Evolutionary conservation across 2,329 filamentous ascomycete genomes (phyloP), one percentile per base, ranked within the genome.

Genomic region (Neofusicoccum sp.): DNA sequence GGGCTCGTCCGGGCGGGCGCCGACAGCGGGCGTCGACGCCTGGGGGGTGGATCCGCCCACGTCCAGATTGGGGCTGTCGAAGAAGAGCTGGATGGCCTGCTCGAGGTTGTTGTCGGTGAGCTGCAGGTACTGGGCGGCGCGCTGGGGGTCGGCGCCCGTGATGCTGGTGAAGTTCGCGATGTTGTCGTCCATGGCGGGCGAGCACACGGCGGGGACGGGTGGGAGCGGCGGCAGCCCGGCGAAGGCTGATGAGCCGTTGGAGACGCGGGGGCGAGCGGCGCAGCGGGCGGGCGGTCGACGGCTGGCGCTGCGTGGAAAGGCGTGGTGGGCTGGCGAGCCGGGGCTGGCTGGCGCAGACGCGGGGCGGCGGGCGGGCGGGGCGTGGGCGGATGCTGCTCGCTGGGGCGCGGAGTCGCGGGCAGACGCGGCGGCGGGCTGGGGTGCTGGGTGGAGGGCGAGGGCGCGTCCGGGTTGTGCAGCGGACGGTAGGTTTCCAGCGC

Each of bases 41-140:
- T 74, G 70, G 38, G 75, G 62, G 20, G 73, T 65, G 9, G 67
- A 66, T 40, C 68, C 73, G 26, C 76, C 76, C 61, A 80, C 76
- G 69, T 82, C 85, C 63, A 88, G 84, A 49, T 93, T 92, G 44
- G 89, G 90, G 72, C 89, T 95, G 71, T 96, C 91, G 75, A 91
- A 98, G 78, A 87, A 99, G 11, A 98, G 86, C 70, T 91, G 86
- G 68, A 97, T 88, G 28, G 95, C 95, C 70, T 93, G 89, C 75
- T 91, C 87, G 56, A 93, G 80, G 71, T 96, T 89, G 69, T 87
- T 87, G 67, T 91, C 89, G n/a, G 92, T 88, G 71, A 99, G 84
- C 68, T 89, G 84, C 49, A 98, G 84, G 75, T 96, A 96, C 67
- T 90, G 89, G 63, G 86, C 84, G 31, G 93, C 95, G 64, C 93